Evolutionary conservation across 768 basidiomycete species (phyloP), one percentile per base, ranked within the genome.

Genomic region (Cubamyces sp.): DNA sequence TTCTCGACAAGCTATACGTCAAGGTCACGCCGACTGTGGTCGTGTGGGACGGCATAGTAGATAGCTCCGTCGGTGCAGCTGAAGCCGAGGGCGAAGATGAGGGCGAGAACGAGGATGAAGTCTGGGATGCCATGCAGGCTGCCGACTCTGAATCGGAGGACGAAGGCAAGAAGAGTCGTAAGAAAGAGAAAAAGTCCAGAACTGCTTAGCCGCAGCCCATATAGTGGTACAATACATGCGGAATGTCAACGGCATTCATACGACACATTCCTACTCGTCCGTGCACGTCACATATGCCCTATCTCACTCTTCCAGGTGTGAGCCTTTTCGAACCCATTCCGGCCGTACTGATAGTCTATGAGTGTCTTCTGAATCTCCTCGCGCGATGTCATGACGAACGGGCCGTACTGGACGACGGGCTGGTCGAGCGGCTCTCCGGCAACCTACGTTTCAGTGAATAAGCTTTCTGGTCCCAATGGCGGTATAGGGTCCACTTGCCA

Each of bases 371-470:
- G 83, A 39, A 96, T 91, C 69, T 95, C 94, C 63, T 88, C 84
- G 25, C 80, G 79, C 2, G 82, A 85, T 11, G 90, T 94, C 85
- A 96, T 89, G 16, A 96, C 95, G 69, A 92, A 92, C 7, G 92
- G 91, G 4, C 90, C 91, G 65, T 93, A 87, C 69, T 96, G 95
- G 62, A 92, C 82, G 12, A 98, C 92, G 0, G 85, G 82, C 73
- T 98, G 95, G 64, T 95, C 85, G 5, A 98, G 81, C 15, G 95
- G 94, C 75, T 95, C 91, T 18, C 91, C 96, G 5, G 95, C 87
- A 64, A 90, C 81, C 90, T 89, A 62, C 15, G 16, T 14, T 18
- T 28, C 21, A 5, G 47, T 7, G 6, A 16, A 16, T 12, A 11
- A 53, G n/a, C 12, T 11, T 21, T 14, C 15, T 47, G 18, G 28